These are phyloP conservation scores for Talaromyces nanjingensis DNA, from an alignment of 495 filamentous ascomycete genomes.

Conservation along the genomic window DNA sequence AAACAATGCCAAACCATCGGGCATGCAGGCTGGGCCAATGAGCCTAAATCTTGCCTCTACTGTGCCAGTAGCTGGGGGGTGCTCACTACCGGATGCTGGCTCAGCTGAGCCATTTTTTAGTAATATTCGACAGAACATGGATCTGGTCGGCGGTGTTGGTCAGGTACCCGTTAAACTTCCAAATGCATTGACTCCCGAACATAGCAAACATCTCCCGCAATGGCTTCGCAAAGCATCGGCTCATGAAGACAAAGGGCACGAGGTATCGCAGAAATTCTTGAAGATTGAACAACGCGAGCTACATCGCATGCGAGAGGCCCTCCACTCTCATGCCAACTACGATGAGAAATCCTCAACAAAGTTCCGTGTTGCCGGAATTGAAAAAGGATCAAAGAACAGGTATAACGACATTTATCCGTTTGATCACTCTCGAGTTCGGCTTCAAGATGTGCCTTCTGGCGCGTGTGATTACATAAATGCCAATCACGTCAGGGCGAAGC, in stretches of 20 bases:
- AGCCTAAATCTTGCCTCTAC: slow-evolving; percentile 45
- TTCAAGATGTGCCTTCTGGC: slow-evolving; percentile 61
- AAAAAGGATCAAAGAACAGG: slow-evolving; percentile 89
- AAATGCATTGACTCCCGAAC: slow-evolving; percentile 37
- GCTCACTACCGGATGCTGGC: slow-evolving; percentile 65
- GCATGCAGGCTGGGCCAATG: slow-evolving; percentile 39
- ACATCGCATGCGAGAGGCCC: slow-evolving; percentile 83
- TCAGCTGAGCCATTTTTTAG: slow-evolving; percentile 85
- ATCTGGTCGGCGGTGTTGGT: slow-evolving; percentile 87
- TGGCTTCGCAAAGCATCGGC: slow-evolving; percentile 72
- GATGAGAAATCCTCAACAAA: slow-evolving; percentile 32
- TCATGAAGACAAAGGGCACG: slow-evolving; percentile 63
- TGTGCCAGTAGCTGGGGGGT: slow-evolving; percentile 80
- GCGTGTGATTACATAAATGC: slow-evolving; percentile 95
- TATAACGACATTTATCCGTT: slow-evolving; percentile 98
- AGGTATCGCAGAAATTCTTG: slow-evolving; percentile 76
- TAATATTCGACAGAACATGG: slow-evolving; percentile 96
- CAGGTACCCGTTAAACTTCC: slow-evolving; percentile 77
- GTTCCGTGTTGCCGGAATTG: slow-evolving; percentile 75
- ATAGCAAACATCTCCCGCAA: slow-evolving; percentile 48
- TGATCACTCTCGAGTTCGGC: slow-evolving; percentile 82
- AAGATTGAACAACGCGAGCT: slow-evolving; percentile 79
- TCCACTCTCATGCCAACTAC: slow-evolving; percentile 55
- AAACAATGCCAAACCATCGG: slow-evolving; percentile 22
- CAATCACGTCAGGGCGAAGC: slow-evolving; percentile 69